Base-by-base conservation (phyloP, 108 stramenopile genomes). In the Skeletonema menzelii region DNA sequence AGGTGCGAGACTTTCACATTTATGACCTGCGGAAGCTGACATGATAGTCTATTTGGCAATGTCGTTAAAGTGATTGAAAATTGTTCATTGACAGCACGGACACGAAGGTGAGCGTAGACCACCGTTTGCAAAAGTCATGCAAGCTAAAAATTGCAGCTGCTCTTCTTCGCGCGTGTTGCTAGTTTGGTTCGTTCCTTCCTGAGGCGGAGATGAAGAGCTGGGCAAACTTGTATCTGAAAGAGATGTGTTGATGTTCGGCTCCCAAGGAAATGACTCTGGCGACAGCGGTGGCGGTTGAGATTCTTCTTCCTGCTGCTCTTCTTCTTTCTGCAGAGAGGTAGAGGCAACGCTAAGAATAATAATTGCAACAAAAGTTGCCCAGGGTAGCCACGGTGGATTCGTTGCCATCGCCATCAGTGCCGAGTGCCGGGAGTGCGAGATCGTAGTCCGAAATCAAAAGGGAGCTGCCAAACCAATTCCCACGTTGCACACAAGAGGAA, bases 41-140 rank as follows among this genome's bases (percentile, higher is more conserved):
- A n/a, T n/a, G n/a, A n/a, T n/a, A n/a, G n/a, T n/a, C n/a, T n/a
- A n/a, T n/a, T n/a, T n/a, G n/a, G n/a, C n/a, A n/a, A 30, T 58
- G 11, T 58, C 12, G n/a, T 11, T 2, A 59, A 4, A 28, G 30
- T 32, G 35, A 37, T 11, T 12, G 35, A 2, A 37, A 32, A 20
- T 0, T 14, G n/a, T n/a, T 72, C 49, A 72, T n/a, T 49, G 70
- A 49, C 85, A 86, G 63, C 85, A 86, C 5, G 76, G 79, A 59
- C 85, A 86, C 32, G 42, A 59, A n/a, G 85, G 85, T 26, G 55
- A n/a, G 26, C 85, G 49, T 14, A 86, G 31, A 15, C 85, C 82
- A 49, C 80, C 82, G 55, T 76, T 76, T 15, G 85, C 85, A 84
- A 86, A 86, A 8, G 85, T 84, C 82, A 86, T 86, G 60, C 59